Percentiles rank a stretch among this genome's conserved stretches.
These are phyloP conservation scores for Fusarium ambrosium DNA, from an alignment of 2,329 filamentous ascomycete genomes.

Conservation along the genomic window DNA sequence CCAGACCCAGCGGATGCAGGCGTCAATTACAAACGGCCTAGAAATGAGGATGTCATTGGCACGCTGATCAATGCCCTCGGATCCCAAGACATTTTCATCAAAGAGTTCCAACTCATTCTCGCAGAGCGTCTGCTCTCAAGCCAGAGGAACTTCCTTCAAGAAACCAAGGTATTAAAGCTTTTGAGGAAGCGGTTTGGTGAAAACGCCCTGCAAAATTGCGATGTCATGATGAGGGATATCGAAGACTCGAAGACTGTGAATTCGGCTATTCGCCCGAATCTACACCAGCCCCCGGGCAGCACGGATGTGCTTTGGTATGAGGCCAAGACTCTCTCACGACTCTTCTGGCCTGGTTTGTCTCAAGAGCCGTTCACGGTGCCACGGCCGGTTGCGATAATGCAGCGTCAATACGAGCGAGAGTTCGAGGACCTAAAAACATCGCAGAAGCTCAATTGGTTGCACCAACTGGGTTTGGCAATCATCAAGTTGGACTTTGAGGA, in stretches of 20 bases:
- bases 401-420: conserved; percentile 78
- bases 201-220: conserved; percentile 86
- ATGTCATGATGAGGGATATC: conserved; percentile 97
- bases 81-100: conserved; percentile 91
- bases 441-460: conserved; percentile 90
- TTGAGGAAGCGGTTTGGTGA: conserved; percentile 93
- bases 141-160: conserved; percentile 80
- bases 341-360: conserved; percentile 91
- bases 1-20: conserved; percentile 95
- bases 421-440: conserved; percentile 87
- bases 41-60: conserved; percentile 90
- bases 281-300: conserved; percentile 35
- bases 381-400: conserved; percentile 67
- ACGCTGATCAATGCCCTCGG: conserved; percentile 91
- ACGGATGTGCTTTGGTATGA: conserved; percentile 65
- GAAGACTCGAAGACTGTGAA: conserved; percentile 85
- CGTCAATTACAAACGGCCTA: conserved; percentile 90
- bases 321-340: conserved; percentile 88
- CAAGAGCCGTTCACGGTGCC: conserved; percentile 78
- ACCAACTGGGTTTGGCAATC: conserved; percentile 82
- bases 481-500: conserved; percentile 89
- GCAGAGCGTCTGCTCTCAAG: conserved; percentile 81
- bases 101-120: conserved; percentile 91
- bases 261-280: conserved; percentile 68
- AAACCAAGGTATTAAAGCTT: conserved; percentile 84